A percentile compares a stretch with the other conserved stretches of the same genome.
These are phyloP conservation scores for Metarhizium humberi DNA, from an alignment of 2,329 filamentous ascomycete species.

Conservation along the genomic window DNA sequence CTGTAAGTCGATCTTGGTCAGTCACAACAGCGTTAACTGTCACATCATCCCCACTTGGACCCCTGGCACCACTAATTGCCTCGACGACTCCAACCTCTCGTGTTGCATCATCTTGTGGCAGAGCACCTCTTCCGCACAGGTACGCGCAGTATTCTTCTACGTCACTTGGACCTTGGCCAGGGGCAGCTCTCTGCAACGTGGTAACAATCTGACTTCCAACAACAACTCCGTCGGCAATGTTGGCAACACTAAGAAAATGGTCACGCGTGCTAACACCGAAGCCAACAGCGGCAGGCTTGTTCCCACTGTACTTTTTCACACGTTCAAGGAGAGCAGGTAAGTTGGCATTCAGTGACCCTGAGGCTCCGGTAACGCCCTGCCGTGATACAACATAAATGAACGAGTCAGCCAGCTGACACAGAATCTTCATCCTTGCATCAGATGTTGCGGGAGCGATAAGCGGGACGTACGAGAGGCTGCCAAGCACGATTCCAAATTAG, in stretches of 20 bases:
- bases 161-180: slow-evolving; percentile 42
- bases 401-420: slow-evolving; percentile 94
- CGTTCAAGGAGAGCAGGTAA: slow-evolving; percentile 73
- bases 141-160: slow-evolving; percentile 83
- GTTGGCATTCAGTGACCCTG: slow-evolving; percentile 69
- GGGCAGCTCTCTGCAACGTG: slow-evolving; percentile 42
- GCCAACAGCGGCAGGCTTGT: slow-evolving; percentile 83
- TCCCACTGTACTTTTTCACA: slow-evolving; percentile 86
- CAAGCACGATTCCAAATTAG: background rate
- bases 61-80: slow-evolving; percentile 47
- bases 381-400: slow-evolving; percentile 98
- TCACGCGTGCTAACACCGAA: slow-evolving; percentile 95
- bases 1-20: slow-evolving; percentile 57
- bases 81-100: slow-evolving; percentile 64
- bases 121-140: slow-evolving; percentile 39
- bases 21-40: slow-evolving; percentile 53
- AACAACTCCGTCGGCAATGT: slow-evolving; percentile 85
- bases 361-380: slow-evolving; percentile 92
- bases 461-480: slow-evolving; percentile 85
- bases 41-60: slow-evolving; percentile 25
- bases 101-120: slow-evolving; percentile 31
- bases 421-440: slow-evolving; percentile 84
- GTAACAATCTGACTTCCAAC: slow-evolving; percentile 94
- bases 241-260: slow-evolving; percentile 78
- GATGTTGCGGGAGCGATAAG: slow-evolving; percentile 91